Conservation (phyloP, 805 yeast genomes). For the Monosporozyma siamensis region DNA sequence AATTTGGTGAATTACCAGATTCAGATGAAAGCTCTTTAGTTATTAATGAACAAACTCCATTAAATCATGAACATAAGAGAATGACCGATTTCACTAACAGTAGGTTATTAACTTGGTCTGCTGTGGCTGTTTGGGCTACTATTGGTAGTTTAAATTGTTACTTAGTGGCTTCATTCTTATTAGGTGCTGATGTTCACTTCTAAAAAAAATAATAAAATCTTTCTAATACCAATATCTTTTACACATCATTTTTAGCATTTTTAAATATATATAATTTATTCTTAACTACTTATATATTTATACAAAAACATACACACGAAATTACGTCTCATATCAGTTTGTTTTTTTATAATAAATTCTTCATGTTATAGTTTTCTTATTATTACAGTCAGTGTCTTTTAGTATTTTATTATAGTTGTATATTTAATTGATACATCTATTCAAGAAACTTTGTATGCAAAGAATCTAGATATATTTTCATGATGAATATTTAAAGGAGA, state of each 20-base stretch:
- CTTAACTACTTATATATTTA: conserved; percentile 1
- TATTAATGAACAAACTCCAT: conserved; percentile 25
- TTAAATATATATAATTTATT: background rate
- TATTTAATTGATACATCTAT: background rate
- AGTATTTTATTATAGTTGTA: background rate
- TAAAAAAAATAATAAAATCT: conserved; percentile 16
- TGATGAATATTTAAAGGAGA: background rate
- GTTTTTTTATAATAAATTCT: background rate
- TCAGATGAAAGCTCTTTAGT: conserved; percentile 3
- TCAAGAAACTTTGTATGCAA: too few relatives aligned
- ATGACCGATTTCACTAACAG: conserved; percentile 63
- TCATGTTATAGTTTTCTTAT: background rate
- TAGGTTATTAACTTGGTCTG: conserved; percentile 40
- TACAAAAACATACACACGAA: background rate
- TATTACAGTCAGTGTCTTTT: background rate
- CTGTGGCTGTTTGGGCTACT: conserved; percentile 57
- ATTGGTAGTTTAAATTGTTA: conserved; percentile 66
- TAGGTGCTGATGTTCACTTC: conserved; percentile 45
- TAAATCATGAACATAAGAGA: conserved; percentile 21
- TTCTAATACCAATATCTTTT: background rate
- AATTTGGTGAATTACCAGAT: conserved; percentile 4
- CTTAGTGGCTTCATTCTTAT: conserved; percentile 43
- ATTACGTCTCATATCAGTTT: too few relatives aligned
- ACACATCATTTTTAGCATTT: background rate
- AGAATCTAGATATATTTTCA: too few relatives aligned